These are phyloP conservation scores for Ceratobasidium sp. DNA, from an alignment of 1,284 basidiomycete genomes.

Conservation along the genomic window DNA sequence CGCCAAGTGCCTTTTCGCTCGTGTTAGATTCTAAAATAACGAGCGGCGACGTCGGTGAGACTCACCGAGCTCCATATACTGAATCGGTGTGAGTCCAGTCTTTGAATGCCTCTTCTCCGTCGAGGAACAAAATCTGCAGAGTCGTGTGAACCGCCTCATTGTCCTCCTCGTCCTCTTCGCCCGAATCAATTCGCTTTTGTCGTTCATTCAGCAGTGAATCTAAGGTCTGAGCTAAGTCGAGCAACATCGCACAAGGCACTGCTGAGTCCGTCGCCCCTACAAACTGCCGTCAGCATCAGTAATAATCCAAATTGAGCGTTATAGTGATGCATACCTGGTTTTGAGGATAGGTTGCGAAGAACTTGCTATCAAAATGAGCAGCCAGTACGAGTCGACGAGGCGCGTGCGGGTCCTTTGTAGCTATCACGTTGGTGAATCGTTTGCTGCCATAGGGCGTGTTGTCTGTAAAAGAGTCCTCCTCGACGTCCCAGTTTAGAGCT, in stretches of 20 bases:
- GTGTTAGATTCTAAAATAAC: conserved; percentile 22
- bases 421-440: conserved; percentile 91
- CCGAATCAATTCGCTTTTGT: conserved; percentile 67
- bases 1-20: conserved; percentile 83
- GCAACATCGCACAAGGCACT: conserved; percentile 92
- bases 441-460: conserved; percentile 88
- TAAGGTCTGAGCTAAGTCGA: conserved; percentile 88
- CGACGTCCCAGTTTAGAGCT: conserved; percentile 85
- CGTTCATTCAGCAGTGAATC: conserved; percentile 76
- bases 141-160: conserved; percentile 87
- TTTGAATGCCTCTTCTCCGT: conserved; percentile 97
- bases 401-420: conserved; percentile 92
- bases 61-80: conserved; percentile 91
- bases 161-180: conserved; percentile 68
- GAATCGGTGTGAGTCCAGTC: conserved; percentile 93
- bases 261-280: conserved; percentile 98
- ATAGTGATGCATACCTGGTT: conserved; percentile 71
- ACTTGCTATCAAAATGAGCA: conserved; percentile 98
- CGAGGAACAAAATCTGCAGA: conserved; percentile 96
- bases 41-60: conserved; percentile 22
- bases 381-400: conserved; percentile 86
- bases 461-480: conserved; percentile 83
- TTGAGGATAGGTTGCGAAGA: conserved; percentile 76
- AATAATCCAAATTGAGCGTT: conserved; percentile 8
- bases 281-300: conserved; percentile 69